phyloP scores from a whole-genome alignment of 805 yeast species.

The Cyberlindnera nakhonratchasimensis region DNA sequence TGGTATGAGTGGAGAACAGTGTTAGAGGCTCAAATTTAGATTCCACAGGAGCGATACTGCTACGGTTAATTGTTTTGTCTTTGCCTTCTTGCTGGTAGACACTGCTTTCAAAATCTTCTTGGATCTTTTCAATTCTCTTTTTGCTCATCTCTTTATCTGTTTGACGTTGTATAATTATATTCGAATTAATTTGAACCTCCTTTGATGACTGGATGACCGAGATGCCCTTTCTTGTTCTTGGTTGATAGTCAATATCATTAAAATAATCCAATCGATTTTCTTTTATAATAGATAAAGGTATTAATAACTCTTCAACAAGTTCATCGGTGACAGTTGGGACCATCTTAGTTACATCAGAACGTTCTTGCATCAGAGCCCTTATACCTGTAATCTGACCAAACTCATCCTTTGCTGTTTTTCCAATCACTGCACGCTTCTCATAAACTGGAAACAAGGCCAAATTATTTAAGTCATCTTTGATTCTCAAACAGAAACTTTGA shows the following conservation, averaged over 20 bases:
- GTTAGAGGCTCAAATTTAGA: too few relatives aligned
- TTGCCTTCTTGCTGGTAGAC: neutral
- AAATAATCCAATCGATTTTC: neutral
- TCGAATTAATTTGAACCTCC: constrained; percentile 1
- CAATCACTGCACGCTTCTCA: neutral
- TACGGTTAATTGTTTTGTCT: too few relatives aligned
- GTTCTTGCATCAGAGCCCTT: neutral
- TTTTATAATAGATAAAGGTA: constrained; percentile 14
- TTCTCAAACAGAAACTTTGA: constrained; percentile 38
- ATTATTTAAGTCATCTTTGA: constrained; percentile 31
- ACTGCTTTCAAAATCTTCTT: neutral
- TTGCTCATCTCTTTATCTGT: constrained; percentile 5
- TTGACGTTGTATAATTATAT: constrained; percentile 2
- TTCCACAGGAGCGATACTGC: too few relatives aligned
- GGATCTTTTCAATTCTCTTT: constrained; percentile 11
- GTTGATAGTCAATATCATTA: constrained; percentile 6
- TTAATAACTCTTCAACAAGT: constrained; percentile 9
- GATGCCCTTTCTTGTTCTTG: constrained; percentile 5
- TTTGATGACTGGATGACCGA: neutral
- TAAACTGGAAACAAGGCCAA: constrained; percentile 32
- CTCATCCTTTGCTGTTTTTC: neutral
- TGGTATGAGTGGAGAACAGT: too few relatives aligned
- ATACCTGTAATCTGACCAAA: neutral
- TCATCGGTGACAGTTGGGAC: constrained; percentile 4
- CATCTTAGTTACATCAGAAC: constrained; percentile 4